Evolutionary conservation across 177 flowering plant genomes (phyloP).

Genomic region (Vitis hybrid): DNA sequence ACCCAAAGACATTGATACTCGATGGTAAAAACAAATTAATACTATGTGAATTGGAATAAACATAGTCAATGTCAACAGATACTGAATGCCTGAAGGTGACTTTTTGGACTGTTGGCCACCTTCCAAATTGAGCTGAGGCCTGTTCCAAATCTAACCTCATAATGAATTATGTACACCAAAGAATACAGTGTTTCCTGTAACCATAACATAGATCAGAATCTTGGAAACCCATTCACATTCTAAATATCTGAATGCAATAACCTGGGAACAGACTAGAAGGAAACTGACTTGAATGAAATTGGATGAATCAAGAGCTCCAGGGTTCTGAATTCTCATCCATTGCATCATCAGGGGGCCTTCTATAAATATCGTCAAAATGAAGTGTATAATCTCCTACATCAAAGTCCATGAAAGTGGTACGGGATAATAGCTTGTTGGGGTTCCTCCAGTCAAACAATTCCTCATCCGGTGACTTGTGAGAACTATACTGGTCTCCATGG

Average conservation of each 20-base stretch:
- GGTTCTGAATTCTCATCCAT: slow-evolving; percentile 15
- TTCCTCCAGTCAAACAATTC: slow-evolving; percentile 44
- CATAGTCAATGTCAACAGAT: no score
- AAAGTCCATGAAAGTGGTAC: slow-evolving; percentile 43
- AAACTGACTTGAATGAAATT: background rate
- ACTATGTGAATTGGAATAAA: no score
- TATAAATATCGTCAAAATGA: slow-evolving; percentile 74
- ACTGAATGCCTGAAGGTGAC: background rate
- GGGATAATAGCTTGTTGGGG: slow-evolving; percentile 30
- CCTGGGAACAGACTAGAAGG: slow-evolving; percentile 6
- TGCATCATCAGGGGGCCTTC: slow-evolving; percentile 35
- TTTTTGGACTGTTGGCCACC: background rate
- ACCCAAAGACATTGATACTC: no score
- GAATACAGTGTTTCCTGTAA: slow-evolving; percentile 24
- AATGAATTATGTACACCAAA: slow-evolving; percentile 38
- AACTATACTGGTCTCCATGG: no score
- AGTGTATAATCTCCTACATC: slow-evolving; percentile 50
- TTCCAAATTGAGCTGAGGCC: slow-evolving; percentile 7
- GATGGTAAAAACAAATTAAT: no score
- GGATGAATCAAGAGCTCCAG: slow-evolving; percentile 19
- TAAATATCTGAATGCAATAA: slow-evolving; percentile 8
- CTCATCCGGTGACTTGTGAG: no score
- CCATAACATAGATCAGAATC: background rate
- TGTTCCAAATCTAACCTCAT: slow-evolving; percentile 6
- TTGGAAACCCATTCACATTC: slow-evolving; percentile 22